Evolutionary conservation across 345 rosid genomes (phyloP).

Genomic region (Capsella bursapastoris): DNA sequence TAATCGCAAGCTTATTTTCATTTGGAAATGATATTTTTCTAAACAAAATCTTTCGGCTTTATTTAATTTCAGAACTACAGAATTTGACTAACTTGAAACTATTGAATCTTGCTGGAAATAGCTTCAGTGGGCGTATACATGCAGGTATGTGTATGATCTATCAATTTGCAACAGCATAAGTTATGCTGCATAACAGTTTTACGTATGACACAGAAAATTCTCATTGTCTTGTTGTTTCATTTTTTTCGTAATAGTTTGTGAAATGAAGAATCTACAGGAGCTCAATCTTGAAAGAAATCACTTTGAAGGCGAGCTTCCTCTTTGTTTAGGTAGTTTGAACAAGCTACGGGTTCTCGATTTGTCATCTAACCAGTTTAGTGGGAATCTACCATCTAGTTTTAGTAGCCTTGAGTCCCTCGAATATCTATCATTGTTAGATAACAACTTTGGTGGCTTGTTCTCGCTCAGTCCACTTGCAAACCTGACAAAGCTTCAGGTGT

Average conservation of each 20-base stretch:
- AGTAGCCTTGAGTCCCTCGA: not conserved
- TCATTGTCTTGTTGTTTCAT: not conserved
- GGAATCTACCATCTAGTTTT: not conserved
- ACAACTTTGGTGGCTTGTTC: not conserved
- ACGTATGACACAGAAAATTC: not conserved
- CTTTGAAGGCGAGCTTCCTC: not conserved
- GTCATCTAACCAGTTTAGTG: not conserved
- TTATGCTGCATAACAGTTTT: no score
- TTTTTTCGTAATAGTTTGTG: not conserved
- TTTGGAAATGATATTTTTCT: no score
- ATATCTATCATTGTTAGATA: not conserved
- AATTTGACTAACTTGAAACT: no score
- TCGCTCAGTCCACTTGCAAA: not conserved
- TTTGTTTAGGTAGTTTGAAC: not conserved
- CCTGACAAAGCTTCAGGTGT: not conserved
- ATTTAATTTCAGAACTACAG: no score
- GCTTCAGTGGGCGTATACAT: no score
- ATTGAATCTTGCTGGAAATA: no score
- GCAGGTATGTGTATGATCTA: no score
- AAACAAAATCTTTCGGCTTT: no score
- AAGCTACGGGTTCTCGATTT: not conserved
- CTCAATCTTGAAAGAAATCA: not conserved
- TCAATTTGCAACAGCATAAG: no score
- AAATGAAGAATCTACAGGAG: not conserved
- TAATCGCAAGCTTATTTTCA: no score